Conservation (phyloP, 306 rosid species). For the Acmispon strigosus region DNA sequence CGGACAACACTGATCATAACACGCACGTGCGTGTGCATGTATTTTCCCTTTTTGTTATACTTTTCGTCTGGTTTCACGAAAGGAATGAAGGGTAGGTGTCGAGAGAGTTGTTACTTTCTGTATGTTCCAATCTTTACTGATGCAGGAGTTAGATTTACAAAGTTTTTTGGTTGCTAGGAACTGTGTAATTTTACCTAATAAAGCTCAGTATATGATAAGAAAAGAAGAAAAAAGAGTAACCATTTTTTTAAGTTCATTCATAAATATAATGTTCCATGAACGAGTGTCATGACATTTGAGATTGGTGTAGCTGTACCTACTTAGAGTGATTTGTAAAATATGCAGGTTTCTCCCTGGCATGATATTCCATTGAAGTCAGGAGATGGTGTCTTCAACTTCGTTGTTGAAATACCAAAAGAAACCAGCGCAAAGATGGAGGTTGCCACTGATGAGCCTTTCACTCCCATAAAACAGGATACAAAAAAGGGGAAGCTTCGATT, state of each 20-base stretch:
- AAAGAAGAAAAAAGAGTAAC: neutral
- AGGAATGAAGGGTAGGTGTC: neutral
- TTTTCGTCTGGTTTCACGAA: neutral
- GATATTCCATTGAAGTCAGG: constrained; percentile 83
- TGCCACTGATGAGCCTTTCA: constrained; percentile 83
- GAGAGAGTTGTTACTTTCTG: neutral
- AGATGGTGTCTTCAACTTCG: constrained; percentile 56
- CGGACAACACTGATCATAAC: too few relatives aligned
- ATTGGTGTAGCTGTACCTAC: neutral
- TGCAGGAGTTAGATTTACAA: neutral
- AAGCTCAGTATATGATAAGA: neutral
- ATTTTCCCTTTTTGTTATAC: neutral
- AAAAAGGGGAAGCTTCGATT: constrained; percentile 93
- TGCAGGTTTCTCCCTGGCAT: constrained; percentile 98
- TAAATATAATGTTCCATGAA: neutral
- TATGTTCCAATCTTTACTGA: neutral
- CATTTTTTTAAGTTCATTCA: too few relatives aligned
- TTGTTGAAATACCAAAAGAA: constrained; percentile 95
- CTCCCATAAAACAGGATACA: constrained; percentile 94
- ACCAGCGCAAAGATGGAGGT: constrained; percentile 98
- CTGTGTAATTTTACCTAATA: neutral
- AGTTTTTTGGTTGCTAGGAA: too few relatives aligned
- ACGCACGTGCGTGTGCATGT: neutral
- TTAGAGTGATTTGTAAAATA: neutral
- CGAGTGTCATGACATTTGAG: neutral